Base-by-base conservation (phyloP, 192 early-diverging fungal species). In the Linnemannia hyalina region DNA sequence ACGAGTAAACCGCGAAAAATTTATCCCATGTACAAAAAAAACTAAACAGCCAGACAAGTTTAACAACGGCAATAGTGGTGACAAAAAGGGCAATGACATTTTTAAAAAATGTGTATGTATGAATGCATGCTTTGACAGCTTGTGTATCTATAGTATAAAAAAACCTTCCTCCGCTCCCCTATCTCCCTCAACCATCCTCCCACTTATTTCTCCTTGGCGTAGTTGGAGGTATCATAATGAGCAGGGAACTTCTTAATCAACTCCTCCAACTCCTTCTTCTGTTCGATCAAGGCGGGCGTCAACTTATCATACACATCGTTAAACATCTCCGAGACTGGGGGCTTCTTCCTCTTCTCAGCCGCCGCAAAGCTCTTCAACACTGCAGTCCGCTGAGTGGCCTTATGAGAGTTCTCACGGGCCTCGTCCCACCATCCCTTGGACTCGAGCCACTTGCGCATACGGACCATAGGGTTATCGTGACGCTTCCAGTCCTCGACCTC, bases 271-370 rank as follows among this genome's bases (percentile, higher is more conserved):
- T 98, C 96, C 54, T 89, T 88, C 89, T 95, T 89, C 88, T 99
- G 97, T 71, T 95, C 93, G 69, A 91, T 73, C 42, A 99, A 82
- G 83, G 94, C 92, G 76, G 93, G 94, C 36, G 97, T 92, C 55
- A 96, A 82, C 85, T 95, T 92, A 76, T 96, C 97, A 82, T 98
- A 99, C 29, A 99, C 98, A 85, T 99, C 98, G 44, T 92, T 96
- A 87, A 98, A 99, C 89, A 99, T 76, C 72, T 97, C 88, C 16
- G 90, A 91, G 38, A 98, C 78, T 0, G 95, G 82, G 8, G 98
- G 98, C 88, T 98, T 98, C 92, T 96, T 95, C 69, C 92, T 76
- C 87, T 94, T 96, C 88, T 99, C 98, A 8, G 97, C 97, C 5
- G 90, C 91, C 9, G 93, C 90, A 89, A 99, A 99, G 49, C 93